phyloP scores from a whole-genome alignment of 73 alveolate genomes.

The Paramecium pentaurelia region DNA sequence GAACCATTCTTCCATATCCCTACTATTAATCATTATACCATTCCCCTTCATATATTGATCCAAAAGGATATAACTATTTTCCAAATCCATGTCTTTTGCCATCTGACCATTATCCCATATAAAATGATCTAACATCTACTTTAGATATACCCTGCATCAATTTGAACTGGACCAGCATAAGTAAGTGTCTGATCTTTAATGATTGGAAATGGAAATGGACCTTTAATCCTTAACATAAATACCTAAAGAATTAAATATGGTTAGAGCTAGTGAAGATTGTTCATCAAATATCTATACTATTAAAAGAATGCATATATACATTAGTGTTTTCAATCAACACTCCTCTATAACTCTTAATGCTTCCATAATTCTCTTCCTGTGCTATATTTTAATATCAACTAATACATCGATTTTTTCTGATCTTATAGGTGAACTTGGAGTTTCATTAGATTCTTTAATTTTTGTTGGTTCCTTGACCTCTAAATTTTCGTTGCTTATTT shows the following conservation, averaged over 20 bases:
- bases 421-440: constrained; percentile 40
- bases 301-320: background rate
- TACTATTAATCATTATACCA: constrained; percentile 45
- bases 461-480: background rate
- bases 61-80: background rate
- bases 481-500: background rate
- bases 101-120: constrained; percentile 52
- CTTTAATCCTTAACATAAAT: background rate
- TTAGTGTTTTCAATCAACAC: background rate
- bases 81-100: constrained; percentile 49
- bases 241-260: background rate
- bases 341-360: constrained; percentile 14
- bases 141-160: background rate
- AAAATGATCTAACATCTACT: background rate
- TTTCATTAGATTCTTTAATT: background rate
- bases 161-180: background rate
- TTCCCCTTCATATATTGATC: constrained; percentile 58
- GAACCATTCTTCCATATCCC: constrained; percentile 52
- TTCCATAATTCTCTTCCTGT: background rate
- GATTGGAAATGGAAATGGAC: constrained; percentile 34
- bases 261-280: background rate
- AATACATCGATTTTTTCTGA: constrained; percentile 27
- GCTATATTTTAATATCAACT: constrained; percentile 28
- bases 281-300: constrained; percentile 29
- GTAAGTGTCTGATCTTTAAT: background rate